Evolutionary conservation across 1,284 basidiomycete species (phyloP), one percentile per base, ranked within the genome.

Genomic region (Sporisorium graminicola): DNA sequence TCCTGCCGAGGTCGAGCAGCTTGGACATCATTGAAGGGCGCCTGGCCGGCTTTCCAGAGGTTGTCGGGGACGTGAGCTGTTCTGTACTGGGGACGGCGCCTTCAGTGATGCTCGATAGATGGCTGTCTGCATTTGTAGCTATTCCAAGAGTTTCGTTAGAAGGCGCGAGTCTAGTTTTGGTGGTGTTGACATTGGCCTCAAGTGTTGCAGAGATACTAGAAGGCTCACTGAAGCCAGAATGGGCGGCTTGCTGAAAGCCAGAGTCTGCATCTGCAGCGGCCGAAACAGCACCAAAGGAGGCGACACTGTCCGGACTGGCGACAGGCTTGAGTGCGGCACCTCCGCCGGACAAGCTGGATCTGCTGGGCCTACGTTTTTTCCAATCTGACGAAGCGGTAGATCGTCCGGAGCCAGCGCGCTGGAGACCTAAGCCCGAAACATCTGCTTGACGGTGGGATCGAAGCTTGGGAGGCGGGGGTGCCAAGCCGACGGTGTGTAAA

Each of bases 401-500:
- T 47, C 57, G 65, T 20, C 46, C 74, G 1, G 69, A 72, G 43
- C 69, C 46, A 20, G 46, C 56, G 20, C 69, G 74, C 18, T 63
- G 62, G 20, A 72, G 52, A 33, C 37, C 51, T 5, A 33, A 43
- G 9, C 42, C 40, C 9, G 42, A 50, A 0, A 56, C 16, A 14
- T 75, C 73, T 27, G 51, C 26, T 33, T 52, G 54, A 18, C 67
- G 73, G 18, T 66, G 62, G 0, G 56, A 54, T 13, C 61, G 55
- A 6, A 69, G 43, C 44, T 55, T 66, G 35, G 77, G 76, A 35
- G 70, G 80, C 14, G 61, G 61, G 6, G 73, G 68, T 26, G 82
- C 82, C 0, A 83, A 65, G 5, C 65, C 65, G 16, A 81, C 77
- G 14, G 51, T 55, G 56, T 84, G 81, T 22, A 84, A 54, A 50